Conservation (phyloP, 306 rosid genomes). For the Cicer judaicum region DNA sequence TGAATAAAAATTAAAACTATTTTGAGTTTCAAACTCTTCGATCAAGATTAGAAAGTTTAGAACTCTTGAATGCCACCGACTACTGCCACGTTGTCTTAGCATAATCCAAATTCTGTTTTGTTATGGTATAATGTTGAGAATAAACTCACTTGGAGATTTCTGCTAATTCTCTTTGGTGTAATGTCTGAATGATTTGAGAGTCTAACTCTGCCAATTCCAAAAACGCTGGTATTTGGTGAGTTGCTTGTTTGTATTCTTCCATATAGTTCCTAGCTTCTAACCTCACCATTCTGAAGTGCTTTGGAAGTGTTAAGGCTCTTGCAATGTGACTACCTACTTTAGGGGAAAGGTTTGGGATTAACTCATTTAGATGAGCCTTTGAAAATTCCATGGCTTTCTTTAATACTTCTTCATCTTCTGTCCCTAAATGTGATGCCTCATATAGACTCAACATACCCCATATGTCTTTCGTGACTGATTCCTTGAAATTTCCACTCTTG, state of each 20-base stretch:
- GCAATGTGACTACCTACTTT: background rate
- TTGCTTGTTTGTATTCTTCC: constrained; percentile 40
- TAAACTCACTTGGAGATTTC: constrained; percentile 49
- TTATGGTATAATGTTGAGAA: background rate
- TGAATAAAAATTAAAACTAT: no score
- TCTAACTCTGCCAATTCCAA: constrained; percentile 50
- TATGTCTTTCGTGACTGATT: constrained; percentile 39
- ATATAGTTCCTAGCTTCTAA: constrained; percentile 51
- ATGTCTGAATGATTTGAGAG: constrained; percentile 38
- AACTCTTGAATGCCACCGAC: background rate
- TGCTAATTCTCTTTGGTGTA: constrained; percentile 52
- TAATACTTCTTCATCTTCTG: constrained; percentile 46
- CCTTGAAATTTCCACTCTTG: constrained; percentile 48
- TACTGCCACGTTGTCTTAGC: no score
- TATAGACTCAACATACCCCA: constrained; percentile 50
- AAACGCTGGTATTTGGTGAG: constrained; percentile 24
- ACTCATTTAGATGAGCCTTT: constrained; percentile 16
- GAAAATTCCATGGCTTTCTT: constrained; percentile 49
- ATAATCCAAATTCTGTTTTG: background rate
- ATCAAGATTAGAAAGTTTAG: background rate
- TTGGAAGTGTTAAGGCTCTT: constrained; percentile 48
- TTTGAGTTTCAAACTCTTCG: background rate
- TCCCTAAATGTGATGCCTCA: constrained; percentile 53
- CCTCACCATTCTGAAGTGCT: constrained; percentile 50
- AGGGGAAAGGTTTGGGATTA: constrained; percentile 38